phyloP scores from a whole-genome alignment of 305 asterid genomes.

The Ilex paraguariensis region DNA sequence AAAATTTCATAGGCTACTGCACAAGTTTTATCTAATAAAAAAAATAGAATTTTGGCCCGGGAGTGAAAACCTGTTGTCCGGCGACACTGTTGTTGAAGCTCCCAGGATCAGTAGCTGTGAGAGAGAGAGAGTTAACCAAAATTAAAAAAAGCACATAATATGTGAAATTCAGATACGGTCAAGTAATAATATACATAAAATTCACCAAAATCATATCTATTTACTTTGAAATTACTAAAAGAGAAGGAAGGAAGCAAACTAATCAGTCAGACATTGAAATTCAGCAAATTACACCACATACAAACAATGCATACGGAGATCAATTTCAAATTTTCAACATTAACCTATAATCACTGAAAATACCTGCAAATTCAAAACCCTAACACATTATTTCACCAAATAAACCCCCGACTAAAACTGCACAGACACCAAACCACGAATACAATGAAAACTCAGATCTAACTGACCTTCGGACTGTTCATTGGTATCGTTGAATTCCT shows the following conservation, averaged over 20 bases:
- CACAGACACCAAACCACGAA: not conserved
- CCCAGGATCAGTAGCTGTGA: constrained; percentile 58
- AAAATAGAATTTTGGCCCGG: constrained; percentile 9
- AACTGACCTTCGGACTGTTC: constrained; percentile 59
- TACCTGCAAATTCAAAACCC: too few relatives aligned
- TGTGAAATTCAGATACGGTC: too few relatives aligned
- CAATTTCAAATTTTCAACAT: too few relatives aligned
- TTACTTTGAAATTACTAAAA: too few relatives aligned
- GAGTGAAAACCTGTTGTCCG: constrained; percentile 56
- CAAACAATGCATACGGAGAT: too few relatives aligned
- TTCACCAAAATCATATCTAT: too few relatives aligned
- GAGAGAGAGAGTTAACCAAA: constrained; percentile 3
- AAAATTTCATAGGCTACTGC: too few relatives aligned
- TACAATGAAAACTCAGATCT: constrained; percentile 8
- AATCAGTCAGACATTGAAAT: too few relatives aligned
- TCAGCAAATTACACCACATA: too few relatives aligned
- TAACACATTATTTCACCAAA: not conserved
- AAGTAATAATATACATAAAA: too few relatives aligned
- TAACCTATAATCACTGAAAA: too few relatives aligned
- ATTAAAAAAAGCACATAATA: not conserved
- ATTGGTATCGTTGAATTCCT: constrained; percentile 74
- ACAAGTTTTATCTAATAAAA: not conserved
- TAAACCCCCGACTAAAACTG: constrained; percentile 8
- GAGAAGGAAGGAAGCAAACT: too few relatives aligned
- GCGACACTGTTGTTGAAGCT: constrained; percentile 78